These are phyloP conservation scores for Houttuynia cordata DNA, from an alignment of 164 flowering plant species.

Conservation along the genomic window DNA sequence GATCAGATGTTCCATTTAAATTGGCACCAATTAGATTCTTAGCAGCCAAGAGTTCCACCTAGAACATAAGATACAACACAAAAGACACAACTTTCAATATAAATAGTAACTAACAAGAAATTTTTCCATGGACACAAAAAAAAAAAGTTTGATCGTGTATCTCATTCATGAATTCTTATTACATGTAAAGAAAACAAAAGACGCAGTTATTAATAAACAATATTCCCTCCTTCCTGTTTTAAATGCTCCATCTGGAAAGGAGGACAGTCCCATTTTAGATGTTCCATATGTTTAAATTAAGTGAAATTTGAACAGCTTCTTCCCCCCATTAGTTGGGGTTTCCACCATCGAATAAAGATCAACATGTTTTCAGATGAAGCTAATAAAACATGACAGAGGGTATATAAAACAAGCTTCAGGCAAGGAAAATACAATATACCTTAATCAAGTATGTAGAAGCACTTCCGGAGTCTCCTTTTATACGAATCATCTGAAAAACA, in stretches of 20 bases:
- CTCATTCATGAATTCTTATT: background rate
- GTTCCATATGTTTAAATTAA: no score
- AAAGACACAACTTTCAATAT: background rate
- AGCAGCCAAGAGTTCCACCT: constrained; percentile 93
- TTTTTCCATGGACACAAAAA: background rate
- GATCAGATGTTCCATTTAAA: constrained; percentile 97
- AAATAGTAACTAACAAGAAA: background rate
- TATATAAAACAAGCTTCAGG: background rate
- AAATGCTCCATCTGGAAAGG: no score
- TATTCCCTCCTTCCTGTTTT: no score
- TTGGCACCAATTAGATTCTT: constrained; percentile 95
- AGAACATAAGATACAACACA: constrained; percentile 6
- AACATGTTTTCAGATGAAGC: no score
- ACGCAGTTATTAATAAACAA: background rate
- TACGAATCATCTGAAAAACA: constrained; percentile 86
- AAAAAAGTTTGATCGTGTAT: background rate
- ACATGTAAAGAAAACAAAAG: background rate
- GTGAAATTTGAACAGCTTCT: no score
- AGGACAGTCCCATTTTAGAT: no score
- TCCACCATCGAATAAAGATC: no score
- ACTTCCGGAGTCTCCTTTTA: constrained; percentile 51
- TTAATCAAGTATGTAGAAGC: constrained; percentile 60
- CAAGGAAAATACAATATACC: constrained; percentile 26
- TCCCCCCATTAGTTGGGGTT: no score
- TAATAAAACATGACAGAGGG: no score